Conservation (phyloP, 1,284 basidiomycete genomes). For the Ceratorhiza oryzae-sativae region DNA sequence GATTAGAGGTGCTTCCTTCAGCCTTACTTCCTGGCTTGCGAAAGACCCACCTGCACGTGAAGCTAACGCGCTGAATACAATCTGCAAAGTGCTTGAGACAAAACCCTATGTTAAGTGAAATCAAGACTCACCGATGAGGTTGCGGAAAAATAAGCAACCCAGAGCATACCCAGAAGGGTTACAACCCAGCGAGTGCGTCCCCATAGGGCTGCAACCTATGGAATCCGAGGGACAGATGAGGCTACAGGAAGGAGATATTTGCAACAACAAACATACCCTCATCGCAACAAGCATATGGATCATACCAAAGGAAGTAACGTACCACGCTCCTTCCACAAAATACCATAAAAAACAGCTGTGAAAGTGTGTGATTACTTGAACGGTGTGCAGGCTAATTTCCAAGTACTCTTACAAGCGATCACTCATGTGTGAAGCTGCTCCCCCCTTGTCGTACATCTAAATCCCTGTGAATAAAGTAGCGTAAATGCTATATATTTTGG, state of each 20-base stretch:
- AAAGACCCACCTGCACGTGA: conserved; percentile 13
- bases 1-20: not conserved
- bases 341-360: conserved; percentile 38
- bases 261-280: conserved; percentile 16
- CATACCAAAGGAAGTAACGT: conserved; percentile 33
- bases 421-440: conserved; percentile 15
- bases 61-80: conserved; percentile 3
- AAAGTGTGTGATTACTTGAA: not conserved
- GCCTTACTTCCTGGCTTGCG: not conserved
- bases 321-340: conserved; percentile 26
- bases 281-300: conserved; percentile 37
- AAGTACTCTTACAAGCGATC: conserved; percentile 11
- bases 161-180: conserved; percentile 1
- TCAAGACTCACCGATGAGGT: conserved; percentile 13
- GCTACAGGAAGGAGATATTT: not conserved
- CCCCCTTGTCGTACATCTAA: conserved; percentile 38
- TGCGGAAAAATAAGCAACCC: conserved; percentile 29
- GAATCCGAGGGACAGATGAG: not conserved
- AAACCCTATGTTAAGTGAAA: not conserved
- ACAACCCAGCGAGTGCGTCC: conserved; percentile 28
- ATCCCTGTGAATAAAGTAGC: not conserved
- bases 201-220: conserved; percentile 35
- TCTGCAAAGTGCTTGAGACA: not conserved
- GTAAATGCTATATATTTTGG: not conserved
- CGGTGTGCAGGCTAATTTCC: not conserved